These are phyloP conservation scores for Macrolepiota dolichaula DNA, from an alignment of 768 basidiomycete species.

Conservation along the genomic window DNA sequence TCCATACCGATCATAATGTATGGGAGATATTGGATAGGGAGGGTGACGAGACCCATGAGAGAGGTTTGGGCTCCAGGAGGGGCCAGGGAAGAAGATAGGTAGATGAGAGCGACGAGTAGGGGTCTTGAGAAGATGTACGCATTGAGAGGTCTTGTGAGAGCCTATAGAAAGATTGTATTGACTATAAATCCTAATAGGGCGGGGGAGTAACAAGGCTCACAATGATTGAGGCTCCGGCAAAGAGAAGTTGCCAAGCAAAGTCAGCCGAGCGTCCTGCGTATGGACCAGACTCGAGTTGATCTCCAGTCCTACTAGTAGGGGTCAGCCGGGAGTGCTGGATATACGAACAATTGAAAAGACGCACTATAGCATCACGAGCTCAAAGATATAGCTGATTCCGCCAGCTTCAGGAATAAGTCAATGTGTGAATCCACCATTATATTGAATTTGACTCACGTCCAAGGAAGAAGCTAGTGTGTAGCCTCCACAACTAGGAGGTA, in stretches of 20 bases:
- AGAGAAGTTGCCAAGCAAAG: constrained; percentile 69
- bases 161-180: constrained; percentile 13
- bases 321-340: background rate
- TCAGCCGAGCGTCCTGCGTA: constrained; percentile 65
- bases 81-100: constrained; percentile 64
- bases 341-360: constrained; percentile 9
- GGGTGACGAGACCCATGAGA: constrained; percentile 72
- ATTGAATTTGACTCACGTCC: constrained; percentile 31
- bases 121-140: constrained; percentile 59
- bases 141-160: constrained; percentile 58
- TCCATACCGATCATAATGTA: constrained; percentile 75
- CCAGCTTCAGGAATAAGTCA: background rate
- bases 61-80: constrained; percentile 67
- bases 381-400: constrained; percentile 36
- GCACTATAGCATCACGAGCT: constrained; percentile 71
- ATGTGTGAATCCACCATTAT: background rate
- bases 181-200: background rate
- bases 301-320: constrained; percentile 52
- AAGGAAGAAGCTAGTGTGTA: constrained; percentile 71
- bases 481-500: constrained; percentile 59
- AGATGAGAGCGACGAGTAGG: constrained; percentile 63
- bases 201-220: constrained; percentile 36
- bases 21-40: constrained; percentile 73
- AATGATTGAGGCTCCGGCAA: constrained; percentile 53
- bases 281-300: constrained; percentile 60